Conservation (phyloP, 805 yeast species). For the Candida verbasci region DNA sequence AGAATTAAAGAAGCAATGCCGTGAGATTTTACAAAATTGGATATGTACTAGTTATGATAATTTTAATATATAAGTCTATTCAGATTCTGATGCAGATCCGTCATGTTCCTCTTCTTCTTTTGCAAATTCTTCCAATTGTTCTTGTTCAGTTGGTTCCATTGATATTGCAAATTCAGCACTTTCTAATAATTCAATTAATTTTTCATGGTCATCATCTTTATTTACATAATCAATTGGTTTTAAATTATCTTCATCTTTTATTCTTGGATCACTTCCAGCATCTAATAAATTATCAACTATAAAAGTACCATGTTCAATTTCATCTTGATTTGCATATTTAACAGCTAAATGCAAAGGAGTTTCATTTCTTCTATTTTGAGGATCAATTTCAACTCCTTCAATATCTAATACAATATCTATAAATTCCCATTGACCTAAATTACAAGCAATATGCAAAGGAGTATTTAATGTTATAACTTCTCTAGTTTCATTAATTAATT, state of each 20-base stretch:
- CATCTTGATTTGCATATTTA: constrained; percentile 58
- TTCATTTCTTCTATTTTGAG: constrained; percentile 70
- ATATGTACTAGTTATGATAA: constrained; percentile 41
- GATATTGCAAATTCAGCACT: constrained; percentile 76
- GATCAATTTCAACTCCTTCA: constrained; percentile 89
- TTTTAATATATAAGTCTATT: constrained; percentile 18
- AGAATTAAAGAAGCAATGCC: constrained; percentile 21
- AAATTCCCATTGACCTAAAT: constrained; percentile 80
- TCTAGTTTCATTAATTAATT: constrained; percentile 58
- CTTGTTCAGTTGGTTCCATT: constrained; percentile 27
- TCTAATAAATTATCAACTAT: constrained; percentile 78
- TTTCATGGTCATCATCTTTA: constrained; percentile 49
- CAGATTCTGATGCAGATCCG: constrained; percentile 28
- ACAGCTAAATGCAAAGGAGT: constrained; percentile 90
- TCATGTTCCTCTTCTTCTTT: no score
- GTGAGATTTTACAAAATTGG: constrained; percentile 43
- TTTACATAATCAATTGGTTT: constrained; percentile 71
- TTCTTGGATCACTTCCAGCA: constrained; percentile 81
- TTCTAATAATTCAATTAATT: constrained; percentile 61
- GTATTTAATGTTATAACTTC: constrained; percentile 76
- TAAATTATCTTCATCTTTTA: constrained; percentile 45
- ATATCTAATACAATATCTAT: constrained; percentile 78
- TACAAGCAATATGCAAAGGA: constrained; percentile 77
- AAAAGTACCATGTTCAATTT: constrained; percentile 80
- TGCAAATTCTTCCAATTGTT: no score